These are phyloP conservation scores for Neurospora cerealis DNA, from an alignment of 495 filamentous ascomycete genomes.

Conservation along the genomic window DNA sequence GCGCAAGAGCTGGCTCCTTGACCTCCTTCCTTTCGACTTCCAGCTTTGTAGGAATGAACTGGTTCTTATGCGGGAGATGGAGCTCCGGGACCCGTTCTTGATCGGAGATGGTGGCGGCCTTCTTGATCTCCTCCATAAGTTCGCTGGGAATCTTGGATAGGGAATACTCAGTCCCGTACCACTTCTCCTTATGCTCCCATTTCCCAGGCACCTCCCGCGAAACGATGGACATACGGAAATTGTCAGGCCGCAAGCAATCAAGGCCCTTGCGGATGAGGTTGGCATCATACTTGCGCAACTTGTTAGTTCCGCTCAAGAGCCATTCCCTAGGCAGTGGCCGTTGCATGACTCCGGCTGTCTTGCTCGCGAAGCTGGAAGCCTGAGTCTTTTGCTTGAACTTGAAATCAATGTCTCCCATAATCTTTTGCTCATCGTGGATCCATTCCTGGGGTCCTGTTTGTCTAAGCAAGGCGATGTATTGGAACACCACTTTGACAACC, in stretches of 20 bases:
- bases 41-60: slow-evolving; percentile 90
- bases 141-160: slow-evolving; percentile 70
- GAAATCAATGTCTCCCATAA: slow-evolving; percentile 86
- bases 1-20: slow-evolving; percentile 58
- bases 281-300: slow-evolving; percentile 66
- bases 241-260: slow-evolving; percentile 70
- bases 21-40: slow-evolving; percentile 92
- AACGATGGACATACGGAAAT: slow-evolving; percentile 74
- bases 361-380: slow-evolving; percentile 78
- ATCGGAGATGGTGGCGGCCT: slow-evolving; percentile 47
- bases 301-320: slow-evolving; percentile 66
- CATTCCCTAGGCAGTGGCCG: slow-evolving; percentile 75
- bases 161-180: slow-evolving; percentile 96
- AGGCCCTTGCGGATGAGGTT: slow-evolving; percentile 66
- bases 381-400: slow-evolving; percentile 87
- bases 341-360: slow-evolving; percentile 77
- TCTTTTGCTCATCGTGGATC: slow-evolving; percentile 87
- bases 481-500: slow-evolving; percentile 78
- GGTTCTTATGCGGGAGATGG: slow-evolving; percentile 85
- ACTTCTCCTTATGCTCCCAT: slow-evolving; percentile 87
- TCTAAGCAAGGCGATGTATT: slow-evolving; percentile 84
- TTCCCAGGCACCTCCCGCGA: slow-evolving; percentile 72
- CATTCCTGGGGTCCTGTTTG: slow-evolving; percentile 77
- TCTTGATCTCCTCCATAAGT: slow-evolving; percentile 57
- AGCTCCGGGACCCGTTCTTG: slow-evolving; percentile 56